phyloP scores from a whole-genome alignment of 2,329 filamentous ascomycete species.

The Penicillium hordei region DNA sequence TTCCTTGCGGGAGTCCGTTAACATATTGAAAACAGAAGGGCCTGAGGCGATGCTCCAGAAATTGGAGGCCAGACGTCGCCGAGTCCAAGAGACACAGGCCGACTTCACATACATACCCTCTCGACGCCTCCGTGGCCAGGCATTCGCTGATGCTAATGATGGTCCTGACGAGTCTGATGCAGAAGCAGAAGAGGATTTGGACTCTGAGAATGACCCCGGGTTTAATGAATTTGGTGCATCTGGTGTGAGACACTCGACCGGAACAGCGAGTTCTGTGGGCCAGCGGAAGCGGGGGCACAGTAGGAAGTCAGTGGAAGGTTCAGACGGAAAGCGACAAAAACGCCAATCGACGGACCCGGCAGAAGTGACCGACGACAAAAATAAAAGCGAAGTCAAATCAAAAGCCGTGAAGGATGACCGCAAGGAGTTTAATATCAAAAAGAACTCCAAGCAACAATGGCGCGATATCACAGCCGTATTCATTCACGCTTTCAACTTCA shows the following conservation, averaged over 20 bases:
- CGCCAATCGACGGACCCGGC: not conserved
- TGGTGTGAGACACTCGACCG: not conserved
- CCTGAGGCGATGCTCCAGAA: slow-evolving; percentile 34
- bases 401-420: slow-evolving; percentile 16
- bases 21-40: slow-evolving; percentile 34
- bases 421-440: slow-evolving; percentile 27
- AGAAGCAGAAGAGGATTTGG: not conserved
- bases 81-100: slow-evolving; percentile 38
- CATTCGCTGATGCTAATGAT: slow-evolving; percentile 21
- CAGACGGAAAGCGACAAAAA: slow-evolving; percentile 3
- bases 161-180: not conserved
- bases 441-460: slow-evolving; percentile 18
- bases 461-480: slow-evolving; percentile 37
- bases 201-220: not conserved
- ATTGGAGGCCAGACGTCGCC: slow-evolving; percentile 28
- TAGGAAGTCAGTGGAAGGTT: not conserved
- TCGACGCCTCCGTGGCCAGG: slow-evolving; percentile 31
- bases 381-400: slow-evolving; percentile 9
- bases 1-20: slow-evolving; percentile 46
- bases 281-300: not conserved
- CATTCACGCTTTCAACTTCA: slow-evolving; percentile 62
- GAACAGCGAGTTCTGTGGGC: not conserved
- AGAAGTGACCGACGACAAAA: slow-evolving; percentile 4
- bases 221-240: not conserved
- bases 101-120: slow-evolving; percentile 42